Percentiles rank a stretch among this genome's conserved stretches.
These are phyloP conservation scores for Halenospora varia DNA, from an alignment of 495 filamentous ascomycete species.

Conservation along the genomic window DNA sequence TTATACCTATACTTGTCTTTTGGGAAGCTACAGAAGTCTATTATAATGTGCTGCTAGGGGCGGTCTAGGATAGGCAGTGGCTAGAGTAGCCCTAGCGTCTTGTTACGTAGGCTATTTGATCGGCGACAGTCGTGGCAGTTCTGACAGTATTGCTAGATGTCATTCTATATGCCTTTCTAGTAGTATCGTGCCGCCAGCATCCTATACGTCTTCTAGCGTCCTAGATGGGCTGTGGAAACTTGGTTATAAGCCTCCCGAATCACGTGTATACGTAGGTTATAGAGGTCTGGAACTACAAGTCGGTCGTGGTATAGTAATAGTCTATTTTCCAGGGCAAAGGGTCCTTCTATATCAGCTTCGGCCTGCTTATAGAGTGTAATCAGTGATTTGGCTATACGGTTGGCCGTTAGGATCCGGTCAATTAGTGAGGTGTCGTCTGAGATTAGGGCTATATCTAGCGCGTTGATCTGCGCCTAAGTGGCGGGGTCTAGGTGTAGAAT, in stretches of 20 bases:
- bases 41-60: background rate
- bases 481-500: too few relatives aligned
- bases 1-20: background rate
- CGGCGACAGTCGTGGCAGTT: background rate
- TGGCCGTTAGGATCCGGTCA: background rate
- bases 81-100: background rate
- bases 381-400: too few relatives aligned
- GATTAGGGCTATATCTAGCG: too few relatives aligned
- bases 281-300: background rate
- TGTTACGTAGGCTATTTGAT: background rate
- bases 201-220: background rate
- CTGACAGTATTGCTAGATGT: background rate
- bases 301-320: background rate
- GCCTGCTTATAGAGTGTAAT: background rate
- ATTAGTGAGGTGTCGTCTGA: too few relatives aligned
- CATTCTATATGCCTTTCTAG: background rate
- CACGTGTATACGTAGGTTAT: background rate
- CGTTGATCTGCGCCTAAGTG: too few relatives aligned
- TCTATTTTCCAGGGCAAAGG: background rate
- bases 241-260: background rate
- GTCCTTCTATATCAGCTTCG: background rate
- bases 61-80: background rate
- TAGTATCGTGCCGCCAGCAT: background rate
- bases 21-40: background rate
- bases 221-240: background rate